These are phyloP conservation scores for Thelonectria rubi DNA, from an alignment of 2,329 filamentous ascomycete species.

Conservation along the genomic window DNA sequence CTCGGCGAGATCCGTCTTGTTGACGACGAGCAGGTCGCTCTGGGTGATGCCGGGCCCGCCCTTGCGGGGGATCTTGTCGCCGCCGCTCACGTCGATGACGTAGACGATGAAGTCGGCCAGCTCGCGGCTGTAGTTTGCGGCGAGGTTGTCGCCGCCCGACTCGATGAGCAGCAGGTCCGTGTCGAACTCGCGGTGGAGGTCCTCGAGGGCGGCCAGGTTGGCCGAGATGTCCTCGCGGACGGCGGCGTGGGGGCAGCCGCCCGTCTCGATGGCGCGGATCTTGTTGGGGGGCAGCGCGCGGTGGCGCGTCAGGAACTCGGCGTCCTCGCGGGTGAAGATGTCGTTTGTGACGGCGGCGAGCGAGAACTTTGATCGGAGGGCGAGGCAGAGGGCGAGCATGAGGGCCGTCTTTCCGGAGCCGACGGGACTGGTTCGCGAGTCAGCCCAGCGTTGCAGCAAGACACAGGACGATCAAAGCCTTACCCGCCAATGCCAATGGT, in stretches of 20 bases:
- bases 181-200: slow-evolving; percentile 81
- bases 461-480: slow-evolving; percentile 36
- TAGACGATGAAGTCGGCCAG: slow-evolving; percentile 98
- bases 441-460: not conserved
- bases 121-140: slow-evolving; percentile 95
- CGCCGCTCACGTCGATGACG: slow-evolving; percentile 95
- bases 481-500: slow-evolving; percentile 98
- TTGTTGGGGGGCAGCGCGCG: slow-evolving; percentile 82
- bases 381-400: slow-evolving; percentile 91
- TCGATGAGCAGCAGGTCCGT: slow-evolving; percentile 92
- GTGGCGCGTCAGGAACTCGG: slow-evolving; percentile 93
- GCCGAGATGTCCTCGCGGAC: slow-evolving; percentile 96
- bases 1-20: slow-evolving; percentile 95
- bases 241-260: slow-evolving; percentile 95
- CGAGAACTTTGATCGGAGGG: slow-evolving; percentile 81
- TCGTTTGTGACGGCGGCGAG: slow-evolving; percentile 98
- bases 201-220: slow-evolving; percentile 91
- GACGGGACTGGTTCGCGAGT: slow-evolving; percentile 72
- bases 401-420: slow-evolving; percentile 97
- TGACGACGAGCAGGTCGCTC: slow-evolving; percentile 91
- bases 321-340: slow-evolving; percentile 98
- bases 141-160: slow-evolving; percentile 94
- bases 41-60: slow-evolving; percentile 97
- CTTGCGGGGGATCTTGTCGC: slow-evolving; percentile 96
- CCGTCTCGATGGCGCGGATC: slow-evolving; percentile 96